A percentile compares a stretch with the other conserved stretches of the same genome.
Evolutionary conservation across 345 rosid genomes (phyloP).

Genomic region (Bretschneidera sinensis): DNA sequence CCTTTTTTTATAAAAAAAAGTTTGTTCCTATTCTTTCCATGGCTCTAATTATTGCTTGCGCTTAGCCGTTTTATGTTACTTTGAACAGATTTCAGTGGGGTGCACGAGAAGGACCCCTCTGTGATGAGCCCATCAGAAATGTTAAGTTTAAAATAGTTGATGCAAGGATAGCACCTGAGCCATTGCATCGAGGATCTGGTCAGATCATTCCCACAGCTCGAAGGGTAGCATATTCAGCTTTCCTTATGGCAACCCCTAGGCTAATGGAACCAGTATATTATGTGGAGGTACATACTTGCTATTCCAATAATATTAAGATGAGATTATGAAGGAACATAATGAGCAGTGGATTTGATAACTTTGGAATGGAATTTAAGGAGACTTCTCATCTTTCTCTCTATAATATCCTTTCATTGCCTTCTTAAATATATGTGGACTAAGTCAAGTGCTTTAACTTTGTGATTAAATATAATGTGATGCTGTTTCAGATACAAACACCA

Average conservation of each 20-base stretch:
- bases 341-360: not conserved
- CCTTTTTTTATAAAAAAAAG: no score
- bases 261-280: constrained; percentile 99
- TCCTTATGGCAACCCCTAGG: constrained; percentile 94
- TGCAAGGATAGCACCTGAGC: constrained; percentile 84
- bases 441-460: not conserved
- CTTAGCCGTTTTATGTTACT: constrained; percentile 11
- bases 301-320: no score
- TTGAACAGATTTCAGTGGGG: constrained; percentile 94
- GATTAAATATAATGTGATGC: no score
- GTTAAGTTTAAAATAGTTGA: constrained; percentile 95
- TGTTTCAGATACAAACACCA: constrained; percentile 90
- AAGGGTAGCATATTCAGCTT: constrained; percentile 85
- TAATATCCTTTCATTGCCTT: no score
- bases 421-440: no score
- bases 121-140: constrained; percentile 97
- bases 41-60: constrained; percentile 8
- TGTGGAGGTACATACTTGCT: constrained; percentile 62
- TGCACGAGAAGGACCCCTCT: constrained; percentile 97
- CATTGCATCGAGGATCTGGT: constrained; percentile 91
- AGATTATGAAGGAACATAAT: no score
- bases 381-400: not conserved
- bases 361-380: not conserved
- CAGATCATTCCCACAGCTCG: constrained; percentile 97
- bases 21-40: constrained; percentile 6